Base-by-base conservation (phyloP, 305 asterid genomes). In the Plantago lanceolata region DNA sequence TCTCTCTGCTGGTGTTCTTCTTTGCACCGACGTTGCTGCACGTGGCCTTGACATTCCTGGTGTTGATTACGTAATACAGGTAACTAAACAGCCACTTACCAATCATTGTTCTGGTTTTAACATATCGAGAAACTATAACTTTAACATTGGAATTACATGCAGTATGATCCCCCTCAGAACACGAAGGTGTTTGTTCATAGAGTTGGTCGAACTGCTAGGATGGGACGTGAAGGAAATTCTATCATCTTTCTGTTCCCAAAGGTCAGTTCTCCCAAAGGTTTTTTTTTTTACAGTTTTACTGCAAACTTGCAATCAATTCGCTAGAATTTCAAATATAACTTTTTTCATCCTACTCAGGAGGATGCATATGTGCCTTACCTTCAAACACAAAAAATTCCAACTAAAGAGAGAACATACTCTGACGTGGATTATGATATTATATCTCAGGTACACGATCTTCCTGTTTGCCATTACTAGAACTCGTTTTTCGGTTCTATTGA, bases 1-100 rank as follows among this genome's bases (percentile, higher is more conserved):
- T 72, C 83, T 87, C 68, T 82, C 95, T 40, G 85, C 85, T 65
- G 96, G 97, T 26, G 47, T 89, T 71, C 99, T 93, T 81, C 85
- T 89, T 68, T 93, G 99, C 86, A 93, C 96, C 65, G 99, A 93
- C 78, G 99, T 89, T 33, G 99, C 95, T 62, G 97, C 96, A 40
- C 94, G 96, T 31, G 97, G 97, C 50, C 96, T 93, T 55, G 96
- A 93, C 79, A 93, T 93, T 73, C 96, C 96, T 49, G 99, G 97
- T 74, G 99, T 93, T 80, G 97, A 87, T 72, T 81, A 84, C 73
- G 81, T 93, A 35, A 49, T 87, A 62, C 99, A 89, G 96, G 97
- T 89, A 75, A 64, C 55, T 8, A 55, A 17, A 56, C 79, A 65
- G 66, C 62, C 20, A 59, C 59, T 14, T 17, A 64, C 43, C 24